Percentiles rank a stretch among this genome's conserved stretches.
These are phyloP conservation scores for Dictyostelium firmibasis DNA, from an alignment of 78 protist species.

Conservation along the genomic window DNA sequence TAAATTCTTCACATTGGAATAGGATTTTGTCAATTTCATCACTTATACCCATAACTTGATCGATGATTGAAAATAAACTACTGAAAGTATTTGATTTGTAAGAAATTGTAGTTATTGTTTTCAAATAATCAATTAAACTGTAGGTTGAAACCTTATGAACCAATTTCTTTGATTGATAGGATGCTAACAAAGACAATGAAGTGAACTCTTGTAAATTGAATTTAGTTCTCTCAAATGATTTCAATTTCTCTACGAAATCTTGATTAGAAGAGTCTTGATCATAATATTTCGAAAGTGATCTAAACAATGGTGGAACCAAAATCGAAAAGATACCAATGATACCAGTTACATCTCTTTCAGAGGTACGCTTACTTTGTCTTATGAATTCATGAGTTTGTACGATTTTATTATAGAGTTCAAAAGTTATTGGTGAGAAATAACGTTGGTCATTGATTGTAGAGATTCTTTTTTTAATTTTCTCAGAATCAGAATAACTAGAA, in stretches of 20 bases:
- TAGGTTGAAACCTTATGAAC: constrained; percentile 29
- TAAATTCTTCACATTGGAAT: constrained; percentile 30
- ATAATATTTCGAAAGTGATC: constrained; percentile 18
- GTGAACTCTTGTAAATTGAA: background rate
- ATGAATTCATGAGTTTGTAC: constrained; percentile 24
- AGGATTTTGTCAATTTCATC: constrained; percentile 69
- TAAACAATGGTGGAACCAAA: constrained; percentile 17
- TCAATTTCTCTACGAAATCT: background rate
- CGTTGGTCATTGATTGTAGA: constrained; percentile 9
- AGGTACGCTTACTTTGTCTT: background rate
- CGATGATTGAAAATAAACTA: constrained; percentile 20
- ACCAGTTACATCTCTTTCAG: constrained; percentile 14
- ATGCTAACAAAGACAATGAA: background rate
- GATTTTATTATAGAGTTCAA: constrained; percentile 20
- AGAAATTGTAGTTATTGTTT: background rate
- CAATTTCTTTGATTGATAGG: constrained; percentile 5
- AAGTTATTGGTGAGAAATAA: constrained; percentile 35
- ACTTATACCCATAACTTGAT: constrained; percentile 40
- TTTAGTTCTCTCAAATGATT: background rate
- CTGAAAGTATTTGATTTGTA: background rate
- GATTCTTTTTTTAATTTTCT: constrained; percentile 15
- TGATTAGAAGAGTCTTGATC: background rate
- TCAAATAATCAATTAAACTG: constrained; percentile 20
- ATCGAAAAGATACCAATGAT: constrained; percentile 9
- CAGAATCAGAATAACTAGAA: constrained; percentile 27